phyloP scores from a whole-genome alignment of 495 filamentous ascomycete species.

The Amorphotheca resinae region DNA sequence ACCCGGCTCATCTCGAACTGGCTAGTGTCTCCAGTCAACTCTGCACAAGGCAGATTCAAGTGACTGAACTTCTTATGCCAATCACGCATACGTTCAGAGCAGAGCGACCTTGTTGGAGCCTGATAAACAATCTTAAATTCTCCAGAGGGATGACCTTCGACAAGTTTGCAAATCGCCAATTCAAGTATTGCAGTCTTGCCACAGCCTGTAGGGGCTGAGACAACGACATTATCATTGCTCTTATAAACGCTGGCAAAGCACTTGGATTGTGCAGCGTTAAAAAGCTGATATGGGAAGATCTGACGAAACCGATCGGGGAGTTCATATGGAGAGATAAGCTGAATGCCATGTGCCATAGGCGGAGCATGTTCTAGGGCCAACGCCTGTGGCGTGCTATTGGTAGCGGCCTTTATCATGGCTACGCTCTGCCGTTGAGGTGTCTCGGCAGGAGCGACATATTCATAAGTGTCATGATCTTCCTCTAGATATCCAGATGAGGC shows the following conservation, averaged over 20 bases:
- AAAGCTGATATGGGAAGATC: conserved; percentile 68
- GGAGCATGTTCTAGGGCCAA: conserved; percentile 18
- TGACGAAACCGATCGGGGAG: conserved; percentile 68
- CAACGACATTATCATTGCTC: conserved; percentile 70
- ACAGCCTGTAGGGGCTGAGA: conserved; percentile 85
- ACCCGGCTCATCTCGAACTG: conserved; percentile 58
- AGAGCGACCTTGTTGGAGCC: conserved; percentile 89
- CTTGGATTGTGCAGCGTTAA: conserved; percentile 89
- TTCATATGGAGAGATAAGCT: conserved; percentile 55
- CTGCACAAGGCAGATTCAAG: conserved; percentile 64
- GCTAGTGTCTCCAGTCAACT: conserved; percentile 89
- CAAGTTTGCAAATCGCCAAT: conserved; percentile 76
- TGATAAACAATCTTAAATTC: conserved; percentile 91
- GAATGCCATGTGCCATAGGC: conserved; percentile 51
- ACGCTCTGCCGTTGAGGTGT: conserved; percentile 1
- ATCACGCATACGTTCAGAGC: conserved; percentile 66
- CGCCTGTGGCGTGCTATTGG: conserved; percentile 1
- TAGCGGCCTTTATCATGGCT: neutral
- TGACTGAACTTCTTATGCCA: conserved; percentile 77
- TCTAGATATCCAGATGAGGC: neutral
- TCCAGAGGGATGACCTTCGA: conserved; percentile 46
- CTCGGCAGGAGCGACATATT: neutral
- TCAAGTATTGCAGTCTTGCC: conserved; percentile 90
- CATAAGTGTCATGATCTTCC: neutral
- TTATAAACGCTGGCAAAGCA: conserved; percentile 65